Evolutionary conservation across 2,329 filamentous ascomycete genomes (phyloP).

Genomic region (Piedraia hortae): DNA sequence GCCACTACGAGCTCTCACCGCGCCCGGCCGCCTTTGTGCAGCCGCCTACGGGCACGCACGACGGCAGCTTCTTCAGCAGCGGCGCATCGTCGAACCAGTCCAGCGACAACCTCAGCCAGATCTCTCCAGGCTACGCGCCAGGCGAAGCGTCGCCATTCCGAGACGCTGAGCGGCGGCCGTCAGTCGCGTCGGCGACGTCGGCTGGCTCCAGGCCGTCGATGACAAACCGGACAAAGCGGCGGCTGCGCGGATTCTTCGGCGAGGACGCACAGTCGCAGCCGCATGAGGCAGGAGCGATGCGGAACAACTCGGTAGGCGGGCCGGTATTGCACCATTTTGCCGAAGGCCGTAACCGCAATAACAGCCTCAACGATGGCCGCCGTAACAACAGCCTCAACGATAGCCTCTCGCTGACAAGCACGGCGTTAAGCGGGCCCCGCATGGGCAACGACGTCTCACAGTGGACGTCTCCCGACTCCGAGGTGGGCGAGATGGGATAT

Average conservation of each 20-base stretch:
- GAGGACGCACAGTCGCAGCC: slow-evolving; percentile 41
- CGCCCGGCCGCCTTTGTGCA: slow-evolving; percentile 25
- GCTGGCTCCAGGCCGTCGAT: slow-evolving; percentile 50
- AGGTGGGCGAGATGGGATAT: slow-evolving; percentile 21
- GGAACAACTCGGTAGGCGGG: slow-evolving; percentile 32
- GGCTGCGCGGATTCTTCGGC: slow-evolving; percentile 74
- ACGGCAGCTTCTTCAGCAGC: slow-evolving; percentile 36
- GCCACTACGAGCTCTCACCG: too few relatives aligned
- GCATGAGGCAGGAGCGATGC: slow-evolving; percentile 16
- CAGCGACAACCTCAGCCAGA: slow-evolving; percentile 38
- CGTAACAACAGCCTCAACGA: slow-evolving; percentile 63
- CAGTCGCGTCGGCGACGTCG: slow-evolving; percentile 66
- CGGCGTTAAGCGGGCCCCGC: slow-evolving; percentile 36
- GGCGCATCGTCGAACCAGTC: too few relatives aligned
- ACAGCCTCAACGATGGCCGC: slow-evolving; percentile 31
- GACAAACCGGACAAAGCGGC: slow-evolving; percentile 46
- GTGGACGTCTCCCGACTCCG: slow-evolving; percentile 54
- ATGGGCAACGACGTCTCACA: slow-evolving; percentile 65
- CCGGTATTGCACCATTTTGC: slow-evolving; percentile 26
- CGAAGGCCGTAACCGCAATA: too few relatives aligned
- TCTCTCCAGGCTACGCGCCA: slow-evolving; percentile 42
- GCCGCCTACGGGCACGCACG: slow-evolving; percentile 17
- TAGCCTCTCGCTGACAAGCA: slow-evolving; percentile 31
- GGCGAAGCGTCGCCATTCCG: slow-evolving; percentile 27
- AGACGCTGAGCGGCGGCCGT: slow-evolving; percentile 53